Evolutionary conservation across 495 filamentous ascomycete species (phyloP).

Genomic region (Aspergillus panamensis): DNA sequence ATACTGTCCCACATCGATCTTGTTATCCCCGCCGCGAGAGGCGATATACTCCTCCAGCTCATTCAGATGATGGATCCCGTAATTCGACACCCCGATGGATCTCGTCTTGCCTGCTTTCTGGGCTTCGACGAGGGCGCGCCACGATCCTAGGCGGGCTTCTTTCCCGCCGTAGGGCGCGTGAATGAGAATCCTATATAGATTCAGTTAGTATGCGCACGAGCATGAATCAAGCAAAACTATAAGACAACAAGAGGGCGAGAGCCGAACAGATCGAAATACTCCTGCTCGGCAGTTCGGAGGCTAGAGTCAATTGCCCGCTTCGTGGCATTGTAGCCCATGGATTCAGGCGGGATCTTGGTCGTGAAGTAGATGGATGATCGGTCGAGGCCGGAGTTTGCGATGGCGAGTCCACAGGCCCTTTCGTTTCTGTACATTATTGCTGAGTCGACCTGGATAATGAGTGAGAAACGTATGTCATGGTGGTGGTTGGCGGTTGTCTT

Average conservation of each 20-base stretch:
- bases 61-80: conserved; percentile 53
- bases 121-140: conserved; percentile 52
- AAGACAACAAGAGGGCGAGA: neutral
- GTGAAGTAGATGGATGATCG: conserved; percentile 53
- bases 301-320: conserved; percentile 33
- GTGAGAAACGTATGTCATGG: neutral
- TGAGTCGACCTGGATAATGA: conserved; percentile 51
- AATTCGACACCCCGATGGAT: conserved; percentile 55
- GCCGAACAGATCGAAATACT: conserved; percentile 64
- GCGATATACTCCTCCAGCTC: conserved; percentile 70
- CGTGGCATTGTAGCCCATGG: conserved; percentile 50
- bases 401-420: conserved; percentile 46
- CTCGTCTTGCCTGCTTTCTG: conserved; percentile 46
- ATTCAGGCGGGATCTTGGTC: conserved; percentile 51
- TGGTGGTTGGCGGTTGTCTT: conserved; percentile 6
- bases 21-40: conserved; percentile 60
- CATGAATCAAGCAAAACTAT: neutral
- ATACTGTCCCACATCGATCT: conserved; percentile 79
- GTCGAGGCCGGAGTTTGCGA: conserved; percentile 40
- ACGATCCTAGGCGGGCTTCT: conserved; percentile 43
- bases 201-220: neutral
- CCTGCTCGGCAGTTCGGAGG: conserved; percentile 33
- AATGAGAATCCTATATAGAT: conserved; percentile 40
- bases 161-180: conserved; percentile 55
- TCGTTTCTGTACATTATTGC: conserved; percentile 57